A percentile compares a stretch with the other conserved stretches of the same genome.
phyloP scores from a whole-genome alignment of 225 moss, liverwort and hornwort species.

The Marchantia paleacea region DNA sequence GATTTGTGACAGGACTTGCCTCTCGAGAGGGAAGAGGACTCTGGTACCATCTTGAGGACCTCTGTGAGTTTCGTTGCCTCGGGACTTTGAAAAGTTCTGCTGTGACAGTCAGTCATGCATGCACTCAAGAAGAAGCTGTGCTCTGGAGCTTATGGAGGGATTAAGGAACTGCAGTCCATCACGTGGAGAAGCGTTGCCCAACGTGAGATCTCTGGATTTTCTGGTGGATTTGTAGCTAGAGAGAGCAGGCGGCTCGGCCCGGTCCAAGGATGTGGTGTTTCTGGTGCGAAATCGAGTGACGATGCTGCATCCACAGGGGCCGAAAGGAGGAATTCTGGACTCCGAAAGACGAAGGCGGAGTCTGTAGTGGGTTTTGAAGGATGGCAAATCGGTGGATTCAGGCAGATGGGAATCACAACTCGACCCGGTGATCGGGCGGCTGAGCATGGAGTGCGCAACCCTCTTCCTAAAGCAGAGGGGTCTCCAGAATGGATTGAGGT shows the following conservation, averaged over 20 bases:
- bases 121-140: constrained; percentile 4
- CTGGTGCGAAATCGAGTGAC: neutral
- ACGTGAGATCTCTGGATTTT: neutral
- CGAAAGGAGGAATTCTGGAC: neutral
- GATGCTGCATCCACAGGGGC: neutral
- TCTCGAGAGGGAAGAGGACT: no score
- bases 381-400: constrained; percentile 20
- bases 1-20: neutral
- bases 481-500: constrained; percentile 30
- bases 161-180: neutral
- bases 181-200: neutral
- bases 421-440: constrained; percentile 28
- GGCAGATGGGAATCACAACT: constrained; percentile 26
- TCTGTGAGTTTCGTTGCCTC: neutral
- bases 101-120: neutral
- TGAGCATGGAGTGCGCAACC: constrained; percentile 27
- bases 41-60: neutral
- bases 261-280: neutral
- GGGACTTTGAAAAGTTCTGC: no score
- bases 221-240: neutral
- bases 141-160: neutral
- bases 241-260: neutral
- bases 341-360: neutral
- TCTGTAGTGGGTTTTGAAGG: neutral
- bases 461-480: constrained; percentile 8